A percentile compares a stretch with the other conserved stretches of the same genome.
phyloP scores from a whole-genome alignment of 305 asterid genomes.

The Coffea humblotiana region DNA sequence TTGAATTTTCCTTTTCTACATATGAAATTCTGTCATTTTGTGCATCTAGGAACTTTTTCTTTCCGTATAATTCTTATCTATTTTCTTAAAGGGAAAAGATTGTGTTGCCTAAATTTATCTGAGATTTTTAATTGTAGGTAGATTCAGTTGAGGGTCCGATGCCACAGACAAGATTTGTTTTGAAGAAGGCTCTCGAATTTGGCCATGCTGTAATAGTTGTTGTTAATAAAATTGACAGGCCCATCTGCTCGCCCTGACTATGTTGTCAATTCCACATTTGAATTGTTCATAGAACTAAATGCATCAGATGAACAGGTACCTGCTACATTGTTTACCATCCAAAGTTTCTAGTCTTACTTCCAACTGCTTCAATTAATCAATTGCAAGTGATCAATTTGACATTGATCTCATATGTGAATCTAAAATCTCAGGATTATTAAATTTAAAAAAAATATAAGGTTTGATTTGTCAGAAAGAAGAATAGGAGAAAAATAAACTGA shows the following conservation, averaged over 20 bases:
- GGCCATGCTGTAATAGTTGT: conserved; percentile 98
- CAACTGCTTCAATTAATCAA: neutral
- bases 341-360: neutral
- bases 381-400: neutral
- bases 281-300: conserved; percentile 90
- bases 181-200: conserved; percentile 99
- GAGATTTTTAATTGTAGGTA: conserved; percentile 54
- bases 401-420: neutral
- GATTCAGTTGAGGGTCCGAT: conserved; percentile 99
- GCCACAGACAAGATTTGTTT: conserved; percentile 98
- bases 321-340: conserved; percentile 7
- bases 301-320: conserved; percentile 98
- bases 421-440: neutral
- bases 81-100: neutral
- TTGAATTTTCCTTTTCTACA: neutral
- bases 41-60: neutral
- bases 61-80: neutral
- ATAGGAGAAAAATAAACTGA: neutral
- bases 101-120: conserved; percentile 27
- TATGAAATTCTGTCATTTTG: neutral
- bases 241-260: conserved; percentile 96
- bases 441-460: neutral
- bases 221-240: conserved; percentile 93
- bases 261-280: conserved; percentile 94
- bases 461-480: neutral